A percentile compares a stretch with the other conserved stretches of the same genome.
Conservation (phyloP, 2,329 filamentous ascomycete genomes). For the Fusarium burgessii region DNA sequence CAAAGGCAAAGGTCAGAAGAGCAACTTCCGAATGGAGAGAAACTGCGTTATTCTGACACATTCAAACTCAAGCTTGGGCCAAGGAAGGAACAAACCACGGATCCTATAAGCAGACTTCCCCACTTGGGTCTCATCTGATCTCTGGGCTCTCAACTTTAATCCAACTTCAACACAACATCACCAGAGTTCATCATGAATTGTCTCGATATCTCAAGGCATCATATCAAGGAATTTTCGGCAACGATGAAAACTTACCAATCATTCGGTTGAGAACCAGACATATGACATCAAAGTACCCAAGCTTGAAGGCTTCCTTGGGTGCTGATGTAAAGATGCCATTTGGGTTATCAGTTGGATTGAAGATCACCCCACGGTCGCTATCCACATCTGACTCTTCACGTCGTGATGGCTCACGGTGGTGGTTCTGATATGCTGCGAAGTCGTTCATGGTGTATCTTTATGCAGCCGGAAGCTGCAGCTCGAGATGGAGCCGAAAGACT, state of each 20-base stretch:
- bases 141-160: constrained; percentile 31
- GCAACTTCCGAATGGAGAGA: not conserved
- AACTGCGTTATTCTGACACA: constrained; percentile 21
- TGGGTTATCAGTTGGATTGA: constrained; percentile 34
- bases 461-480: not conserved
- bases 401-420: constrained; percentile 2
- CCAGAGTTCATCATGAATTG: not conserved
- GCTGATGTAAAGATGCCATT: constrained; percentile 50
- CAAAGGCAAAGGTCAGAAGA: not conserved
- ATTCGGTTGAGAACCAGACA: constrained; percentile 54
- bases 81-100: constrained; percentile 23
- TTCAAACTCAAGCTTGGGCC: constrained; percentile 28
- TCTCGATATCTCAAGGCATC: not conserved
- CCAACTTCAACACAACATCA: constrained; percentile 37
- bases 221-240: not conserved
- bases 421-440: constrained; percentile 41
- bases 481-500: not conserved
- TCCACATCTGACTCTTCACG: constrained; percentile 24
- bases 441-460: constrained; percentile 44
- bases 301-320: constrained; percentile 51
- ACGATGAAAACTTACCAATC: constrained; percentile 49
- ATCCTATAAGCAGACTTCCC: constrained; percentile 31
- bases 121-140: constrained; percentile 35
- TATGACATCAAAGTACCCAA: constrained; percentile 53
- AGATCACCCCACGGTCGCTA: constrained; percentile 36